Evolutionary conservation across 768 basidiomycete genomes (phyloP), one percentile per base, ranked within the genome.

Genomic region (Xerocomellus amylosporus): DNA sequence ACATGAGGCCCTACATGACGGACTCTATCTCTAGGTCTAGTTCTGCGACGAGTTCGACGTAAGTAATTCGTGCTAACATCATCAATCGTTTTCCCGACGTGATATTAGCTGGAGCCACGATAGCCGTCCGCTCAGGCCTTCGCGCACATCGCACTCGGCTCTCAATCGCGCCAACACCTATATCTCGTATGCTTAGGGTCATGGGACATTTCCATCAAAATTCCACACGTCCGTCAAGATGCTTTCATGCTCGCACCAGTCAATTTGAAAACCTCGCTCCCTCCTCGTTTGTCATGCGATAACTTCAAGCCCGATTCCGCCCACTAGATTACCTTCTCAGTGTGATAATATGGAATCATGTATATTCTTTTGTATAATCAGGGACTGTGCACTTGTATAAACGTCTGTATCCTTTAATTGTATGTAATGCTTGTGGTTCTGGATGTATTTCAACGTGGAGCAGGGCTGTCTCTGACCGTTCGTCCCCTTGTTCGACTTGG

Each of bases 41-140:
- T 46, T 71, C 69, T 26, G 61, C 65, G 47, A 71, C 71, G 13
- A 67, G 69, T 41, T 71, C 71, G 13, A 73, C 57, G 71, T 71
- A 47, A 54, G 68, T 56, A 17, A 45, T 53, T 41, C 26, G 8
- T 46, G 17, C 19, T 33, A 42, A 53, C n/a, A 6, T 57, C 12
- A 26, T 46, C 10, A 8, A n/a, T 26, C 2, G 14, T 28, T 46
- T 49, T 60, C 39, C 49, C 26, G 30, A 66, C 38, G 14, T 49
- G 22, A 47, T 45, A 7, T 49, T 59, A 71, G 69, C 50, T 71
- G 69, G 67, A 73, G 71, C 52, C 60, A 62, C 8, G 71, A 65
- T 28, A 36, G 52, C 28, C 68, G 56, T 28, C 44, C 58, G 26
- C 51, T 58, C 45, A 62, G 60, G 34, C 50, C 59, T 42, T 59